Evolutionary conservation across 768 basidiomycete species (phyloP).

Genomic region (Russula virescens): DNA sequence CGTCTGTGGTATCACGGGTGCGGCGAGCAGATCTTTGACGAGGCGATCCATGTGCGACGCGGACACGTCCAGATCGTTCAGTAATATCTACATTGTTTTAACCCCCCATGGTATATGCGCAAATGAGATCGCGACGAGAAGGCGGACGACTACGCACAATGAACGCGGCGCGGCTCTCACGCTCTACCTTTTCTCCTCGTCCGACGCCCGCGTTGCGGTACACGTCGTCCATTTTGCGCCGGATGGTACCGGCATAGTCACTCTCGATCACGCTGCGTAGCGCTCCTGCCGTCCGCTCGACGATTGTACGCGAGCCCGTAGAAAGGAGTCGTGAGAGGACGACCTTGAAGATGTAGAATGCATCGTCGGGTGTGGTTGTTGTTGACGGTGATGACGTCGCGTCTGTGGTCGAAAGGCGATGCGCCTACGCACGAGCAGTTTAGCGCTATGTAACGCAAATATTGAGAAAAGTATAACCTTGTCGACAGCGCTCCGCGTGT

Average conservation of each 20-base stretch:
- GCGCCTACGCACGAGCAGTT: slow-evolving; percentile 55
- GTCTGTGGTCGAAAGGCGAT: slow-evolving; percentile 76
- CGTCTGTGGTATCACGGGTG: slow-evolving; percentile 54
- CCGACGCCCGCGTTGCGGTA: slow-evolving; percentile 51
- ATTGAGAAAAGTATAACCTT: slow-evolving; percentile 49
- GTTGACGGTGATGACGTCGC: slow-evolving; percentile 52
- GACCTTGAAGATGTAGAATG: slow-evolving; percentile 90
- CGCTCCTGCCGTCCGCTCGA: slow-evolving; percentile 54
- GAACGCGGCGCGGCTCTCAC: slow-evolving; percentile 72
- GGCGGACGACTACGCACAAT: slow-evolving; percentile 53
- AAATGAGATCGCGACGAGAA: neutral
- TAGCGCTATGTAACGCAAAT: neutral
- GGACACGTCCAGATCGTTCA: slow-evolving; percentile 95
- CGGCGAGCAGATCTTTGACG: slow-evolving; percentile 54
- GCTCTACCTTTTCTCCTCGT: slow-evolving; percentile 70
- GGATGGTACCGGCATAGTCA: slow-evolving; percentile 77
- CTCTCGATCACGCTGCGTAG: slow-evolving; percentile 73
- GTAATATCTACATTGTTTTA: slow-evolving; percentile 50
- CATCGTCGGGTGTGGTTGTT: slow-evolving; percentile 86
- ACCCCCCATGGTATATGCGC: neutral
- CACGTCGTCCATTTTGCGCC: slow-evolving; percentile 82
- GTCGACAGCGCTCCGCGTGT: slow-evolving; percentile 76
- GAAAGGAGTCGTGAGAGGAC: slow-evolving; percentile 74
- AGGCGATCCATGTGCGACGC: slow-evolving; percentile 84
- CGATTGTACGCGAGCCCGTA: slow-evolving; percentile 58